phyloP scores from a whole-genome alignment of 805 yeast genomes.

The Blastobotrys parvus region DNA sequence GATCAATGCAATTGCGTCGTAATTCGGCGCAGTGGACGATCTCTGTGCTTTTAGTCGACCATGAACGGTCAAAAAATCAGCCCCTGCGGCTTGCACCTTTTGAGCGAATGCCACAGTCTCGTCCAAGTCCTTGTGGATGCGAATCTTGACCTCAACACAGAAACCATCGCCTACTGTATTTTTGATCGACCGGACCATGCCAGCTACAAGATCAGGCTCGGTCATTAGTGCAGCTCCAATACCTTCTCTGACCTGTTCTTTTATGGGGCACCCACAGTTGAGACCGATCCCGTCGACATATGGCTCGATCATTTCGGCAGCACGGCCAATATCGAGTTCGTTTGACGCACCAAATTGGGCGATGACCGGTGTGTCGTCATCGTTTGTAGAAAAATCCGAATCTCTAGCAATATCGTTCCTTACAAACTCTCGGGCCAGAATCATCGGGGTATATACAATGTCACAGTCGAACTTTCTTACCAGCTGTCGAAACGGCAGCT shows the following conservation, averaged over 20 bases:
- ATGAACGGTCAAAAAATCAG: slow-evolving; percentile 88
- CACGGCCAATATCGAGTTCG: slow-evolving; percentile 68
- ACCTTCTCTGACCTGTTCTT: slow-evolving; percentile 90
- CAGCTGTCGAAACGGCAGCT: slow-evolving; percentile 80
- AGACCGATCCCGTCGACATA: slow-evolving; percentile 90
- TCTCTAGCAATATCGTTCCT: slow-evolving; percentile 71
- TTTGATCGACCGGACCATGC: slow-evolving; percentile 80
- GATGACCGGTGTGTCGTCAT: slow-evolving; percentile 58
- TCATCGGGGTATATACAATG: slow-evolving; percentile 93
- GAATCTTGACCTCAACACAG: slow-evolving; percentile 84
- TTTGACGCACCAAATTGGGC: slow-evolving; percentile 90
- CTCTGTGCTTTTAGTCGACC: slow-evolving; percentile 84
- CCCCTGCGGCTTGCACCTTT: slow-evolving; percentile 77
- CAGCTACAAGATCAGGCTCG: slow-evolving; percentile 68
- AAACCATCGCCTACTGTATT: slow-evolving; percentile 52
- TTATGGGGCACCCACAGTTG: slow-evolving; percentile 96
- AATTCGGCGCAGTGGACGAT: slow-evolving; percentile 73
- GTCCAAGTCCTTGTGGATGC: slow-evolving; percentile 69
- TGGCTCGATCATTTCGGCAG: slow-evolving; percentile 83
- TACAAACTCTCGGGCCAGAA: slow-evolving; percentile 89
- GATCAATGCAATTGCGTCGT: slow-evolving; percentile 68
- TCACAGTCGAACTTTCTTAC: slow-evolving; percentile 68
- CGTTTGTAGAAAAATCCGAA: slow-evolving; percentile 79
- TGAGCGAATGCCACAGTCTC: slow-evolving; percentile 69
- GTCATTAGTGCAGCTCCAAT: slow-evolving; percentile 94